Percentiles rank a stretch among this genome's conserved stretches.
Conservation (phyloP, 2,329 filamentous ascomycete species). For the Stemphylium vesicarium region DNA sequence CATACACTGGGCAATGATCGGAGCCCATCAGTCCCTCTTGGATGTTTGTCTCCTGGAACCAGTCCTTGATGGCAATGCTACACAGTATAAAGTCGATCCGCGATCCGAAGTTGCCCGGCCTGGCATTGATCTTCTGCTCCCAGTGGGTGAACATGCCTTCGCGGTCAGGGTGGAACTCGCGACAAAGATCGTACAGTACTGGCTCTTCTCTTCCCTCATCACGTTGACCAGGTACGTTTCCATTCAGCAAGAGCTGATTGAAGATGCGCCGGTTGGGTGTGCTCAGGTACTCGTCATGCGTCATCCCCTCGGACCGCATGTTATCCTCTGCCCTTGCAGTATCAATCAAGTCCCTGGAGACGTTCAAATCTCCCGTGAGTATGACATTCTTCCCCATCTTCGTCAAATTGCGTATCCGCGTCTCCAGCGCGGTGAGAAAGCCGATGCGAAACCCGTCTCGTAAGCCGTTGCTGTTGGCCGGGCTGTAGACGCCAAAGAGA, state of each 20-base stretch:
- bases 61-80: slow-evolving; percentile 76
- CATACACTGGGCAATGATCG: slow-evolving; percentile 95
- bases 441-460: slow-evolving; percentile 81
- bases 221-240: slow-evolving; percentile 68
- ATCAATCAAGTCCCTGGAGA: slow-evolving; percentile 72
- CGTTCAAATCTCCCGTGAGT: slow-evolving; percentile 87
- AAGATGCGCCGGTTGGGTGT: slow-evolving; percentile 76
- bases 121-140: slow-evolving; percentile 93
- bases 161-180: slow-evolving; percentile 79
- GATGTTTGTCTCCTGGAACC: slow-evolving; percentile 83
- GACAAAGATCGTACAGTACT: slow-evolving; percentile 82
- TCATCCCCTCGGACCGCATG: slow-evolving; percentile 72
- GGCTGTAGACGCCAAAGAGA: slow-evolving; percentile 88
- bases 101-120: slow-evolving; percentile 91
- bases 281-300: slow-evolving; percentile 74
- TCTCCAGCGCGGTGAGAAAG: slow-evolving; percentile 81
- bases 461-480: slow-evolving; percentile 84
- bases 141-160: slow-evolving; percentile 96
- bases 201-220: slow-evolving; percentile 74
- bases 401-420: slow-evolving; percentile 82
- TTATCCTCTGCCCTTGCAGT: slow-evolving; percentile 75
- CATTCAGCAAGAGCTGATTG: slow-evolving; percentile 82
- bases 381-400: slow-evolving; percentile 83
- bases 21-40: slow-evolving; percentile 94
- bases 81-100: slow-evolving; percentile 94